phyloP scores from a whole-genome alignment of 495 filamentous ascomycete species.

The Podospora tetraspora region DNA sequence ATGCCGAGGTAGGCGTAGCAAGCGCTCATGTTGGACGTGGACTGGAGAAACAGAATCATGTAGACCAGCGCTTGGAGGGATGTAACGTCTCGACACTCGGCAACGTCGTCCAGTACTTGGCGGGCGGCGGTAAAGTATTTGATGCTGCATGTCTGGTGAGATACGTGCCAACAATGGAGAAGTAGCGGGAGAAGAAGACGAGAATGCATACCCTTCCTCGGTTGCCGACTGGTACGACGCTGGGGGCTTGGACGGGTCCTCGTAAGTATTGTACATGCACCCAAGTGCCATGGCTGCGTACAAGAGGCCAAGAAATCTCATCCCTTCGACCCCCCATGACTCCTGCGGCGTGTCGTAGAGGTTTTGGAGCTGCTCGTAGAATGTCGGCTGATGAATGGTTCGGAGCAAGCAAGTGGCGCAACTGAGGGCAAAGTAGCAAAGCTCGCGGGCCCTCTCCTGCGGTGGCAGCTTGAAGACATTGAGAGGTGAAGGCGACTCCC shows the following conservation, averaged over 20 bases:
- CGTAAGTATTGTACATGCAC: slow-evolving; percentile 67
- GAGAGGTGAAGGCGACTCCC: slow-evolving; percentile 55
- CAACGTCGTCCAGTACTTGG: slow-evolving; percentile 73
- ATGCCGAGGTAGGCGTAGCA: slow-evolving; percentile 94
- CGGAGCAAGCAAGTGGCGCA: slow-evolving; percentile 79
- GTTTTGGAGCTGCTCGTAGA: slow-evolving; percentile 69
- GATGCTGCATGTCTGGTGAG: slow-evolving; percentile 47
- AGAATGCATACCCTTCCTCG: slow-evolving; percentile 63
- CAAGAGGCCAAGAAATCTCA: slow-evolving; percentile 74
- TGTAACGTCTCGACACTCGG: slow-evolving; percentile 80
- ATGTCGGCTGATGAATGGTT: slow-evolving; percentile 83
- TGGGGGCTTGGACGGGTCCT: slow-evolving; percentile 21
- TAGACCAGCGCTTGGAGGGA: slow-evolving; percentile 84
- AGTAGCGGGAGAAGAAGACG: neutral
- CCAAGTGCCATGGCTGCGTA: slow-evolving; percentile 83
- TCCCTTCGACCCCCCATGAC: slow-evolving; percentile 66
- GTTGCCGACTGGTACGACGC: slow-evolving; percentile 62
- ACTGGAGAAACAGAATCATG: slow-evolving; percentile 91
- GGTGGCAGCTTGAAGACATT: slow-evolving; percentile 66
- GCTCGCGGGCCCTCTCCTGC: slow-evolving; percentile 56
- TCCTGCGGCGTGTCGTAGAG: slow-evolving; percentile 71
- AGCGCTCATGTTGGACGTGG: slow-evolving; percentile 81
- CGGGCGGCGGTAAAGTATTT: slow-evolving; percentile 81
- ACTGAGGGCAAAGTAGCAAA: slow-evolving; percentile 74
- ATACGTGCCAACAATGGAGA: slow-evolving; percentile 9